Base-by-base conservation (phyloP, 768 basidiomycete species). In the Russula olivacea region DNA sequence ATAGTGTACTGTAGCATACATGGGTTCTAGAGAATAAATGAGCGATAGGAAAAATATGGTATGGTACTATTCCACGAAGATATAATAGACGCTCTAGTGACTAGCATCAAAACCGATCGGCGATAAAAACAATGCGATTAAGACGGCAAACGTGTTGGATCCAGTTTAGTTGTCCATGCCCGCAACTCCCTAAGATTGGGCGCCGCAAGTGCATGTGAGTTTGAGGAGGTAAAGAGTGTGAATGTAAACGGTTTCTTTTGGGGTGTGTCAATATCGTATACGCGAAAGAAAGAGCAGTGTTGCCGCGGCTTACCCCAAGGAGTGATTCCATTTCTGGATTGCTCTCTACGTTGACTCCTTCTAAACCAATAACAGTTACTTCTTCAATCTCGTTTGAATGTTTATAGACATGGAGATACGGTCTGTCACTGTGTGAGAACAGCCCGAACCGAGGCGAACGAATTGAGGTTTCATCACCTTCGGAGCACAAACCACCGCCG, bases 221-320 rank as follows among this genome's bases (percentile, higher is more conserved):
- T 96, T 9, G 91, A 90, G 14, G 91, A 80, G 2, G 94, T 94
- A 75, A 95, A 96, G 36, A 97, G 81, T 14, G 91, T 93, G 74
- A 97, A 95, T 15, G 87, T 88, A 73, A 86, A 88, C 38, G 80
- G 84, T 80, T 87, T 91, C 93, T 94, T 71, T 9, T 11, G 43
- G 58, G 41, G 17, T 14, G 28, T 17, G 53, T 60, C 43, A 61
- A n/a, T n/a, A 63, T 40, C 36, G 21, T 12, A 12, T 55, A 11
- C 56, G 40, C 9, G 23, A 50, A 21, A 57, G 21, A 19, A 12
- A 53, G 14, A 51, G 41, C 17, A 23, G 14, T 28, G 38, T 40
- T 40, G 14, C 15, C 6, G 15, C 38, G 14, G 34, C 68, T 54
- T 55, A 79, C 94, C 69, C 89, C 92, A 36, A 94, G 81, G 36